These are phyloP conservation scores for Hsuehochloa calcarea DNA, from an alignment of 176 grass and related monocot genomes.

Conservation along the genomic window DNA sequence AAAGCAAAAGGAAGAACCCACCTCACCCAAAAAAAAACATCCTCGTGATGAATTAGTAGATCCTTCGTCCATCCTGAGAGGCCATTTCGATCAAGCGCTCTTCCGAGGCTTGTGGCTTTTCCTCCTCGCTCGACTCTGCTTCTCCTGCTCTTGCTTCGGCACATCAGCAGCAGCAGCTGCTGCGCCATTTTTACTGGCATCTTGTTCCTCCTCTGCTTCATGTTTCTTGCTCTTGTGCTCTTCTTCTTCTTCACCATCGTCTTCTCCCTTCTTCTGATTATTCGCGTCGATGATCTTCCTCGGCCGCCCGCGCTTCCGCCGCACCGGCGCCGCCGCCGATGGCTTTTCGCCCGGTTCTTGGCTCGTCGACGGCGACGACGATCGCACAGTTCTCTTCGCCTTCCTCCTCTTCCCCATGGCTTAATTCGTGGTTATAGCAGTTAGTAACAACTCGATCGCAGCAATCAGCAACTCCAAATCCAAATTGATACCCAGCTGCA, in stretches of 20 bases:
- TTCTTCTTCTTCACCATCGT: background rate
- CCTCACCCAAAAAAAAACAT: background rate
- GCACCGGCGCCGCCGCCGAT: background rate
- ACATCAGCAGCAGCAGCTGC: background rate
- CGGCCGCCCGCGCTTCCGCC: constrained; percentile 10
- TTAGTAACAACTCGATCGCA: background rate
- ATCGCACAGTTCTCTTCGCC: background rate
- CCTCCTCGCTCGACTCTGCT: background rate
- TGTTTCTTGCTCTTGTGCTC: background rate
- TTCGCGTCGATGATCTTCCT: background rate
- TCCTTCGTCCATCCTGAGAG: background rate
- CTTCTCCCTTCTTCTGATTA: background rate
- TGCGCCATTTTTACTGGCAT: background rate
- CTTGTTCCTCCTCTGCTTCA: background rate
- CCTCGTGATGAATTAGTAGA: background rate
- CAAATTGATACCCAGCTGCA: background rate
- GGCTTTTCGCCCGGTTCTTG: background rate
- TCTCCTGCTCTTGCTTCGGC: background rate
- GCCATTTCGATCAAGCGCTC: background rate
- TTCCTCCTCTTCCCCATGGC: constrained; percentile 23
- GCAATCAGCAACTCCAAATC: background rate
- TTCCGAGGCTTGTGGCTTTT: constrained; percentile 4
- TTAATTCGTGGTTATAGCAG: background rate
- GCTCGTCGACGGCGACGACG: background rate
- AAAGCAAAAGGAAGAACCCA: background rate